Base-by-base conservation (phyloP, 495 filamentous ascomycete species). In the Penicillium soppii region DNA sequence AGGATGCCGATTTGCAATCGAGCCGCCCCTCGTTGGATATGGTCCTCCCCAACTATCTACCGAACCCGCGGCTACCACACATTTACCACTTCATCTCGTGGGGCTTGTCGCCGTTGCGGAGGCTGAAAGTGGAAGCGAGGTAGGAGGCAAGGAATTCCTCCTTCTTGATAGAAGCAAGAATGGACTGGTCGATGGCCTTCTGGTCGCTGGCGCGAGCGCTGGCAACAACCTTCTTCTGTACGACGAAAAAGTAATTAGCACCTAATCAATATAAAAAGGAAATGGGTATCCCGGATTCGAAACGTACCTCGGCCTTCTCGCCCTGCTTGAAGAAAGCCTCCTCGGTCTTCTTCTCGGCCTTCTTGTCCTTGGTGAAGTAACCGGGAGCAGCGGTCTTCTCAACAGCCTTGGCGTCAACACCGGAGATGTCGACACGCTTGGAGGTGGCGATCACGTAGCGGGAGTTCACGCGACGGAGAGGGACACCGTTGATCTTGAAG, bases 401-500 rank as follows among this genome's bases (percentile, higher is more conserved):
- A 59, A 97, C 66, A 67, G 88, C 87, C 68, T 82, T 81, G 66
- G 79, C 65, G 76, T 96, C 90, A 66, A 97, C 74, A 69, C 90
- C 90, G 63, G 81, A 71, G 48, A 97, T 74, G 70, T 96, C 88
- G 59, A 99, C 82, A 73, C 86, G 89, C 65, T 85, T 86, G 66
- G 87, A 95, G 61, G 95, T 99, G 67, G 92, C 92, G 73, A 97
- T 97, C 56, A 99, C 95, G 78, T 97, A 99, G 82, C 95, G 86
- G 63, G 92, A 78, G 80, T 99, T 99, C 67, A 99, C 94, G 75
- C 95, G 84, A 73, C 95, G 86, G 66, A 99, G 87, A 55, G 95
- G 95, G 54, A 99, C 95, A 76, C 95, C 95, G 80, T 99, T 99
- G 81, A 97, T 86, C 87, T 96, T 97, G 87, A 97, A 99, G 68